A percentile compares a stretch with the other conserved stretches of the same genome.
Evolutionary conservation across 2,329 filamentous ascomycete genomes (phyloP).

Genomic region (Whalleya microplaca): DNA sequence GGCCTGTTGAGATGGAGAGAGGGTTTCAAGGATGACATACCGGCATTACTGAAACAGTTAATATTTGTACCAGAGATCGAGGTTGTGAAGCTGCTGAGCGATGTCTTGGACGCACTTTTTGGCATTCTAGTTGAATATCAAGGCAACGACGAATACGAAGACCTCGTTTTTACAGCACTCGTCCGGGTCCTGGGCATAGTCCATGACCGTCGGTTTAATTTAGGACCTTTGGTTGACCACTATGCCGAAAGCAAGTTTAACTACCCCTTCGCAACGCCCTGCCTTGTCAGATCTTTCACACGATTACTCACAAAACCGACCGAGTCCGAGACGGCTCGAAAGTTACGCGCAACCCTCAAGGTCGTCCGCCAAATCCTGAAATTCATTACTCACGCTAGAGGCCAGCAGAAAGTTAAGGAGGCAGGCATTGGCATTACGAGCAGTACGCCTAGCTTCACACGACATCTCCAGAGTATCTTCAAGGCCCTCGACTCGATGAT

Average conservation of each 20-base stretch:
- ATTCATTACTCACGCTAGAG: constrained; percentile 88
- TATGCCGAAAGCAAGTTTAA: constrained; percentile 90
- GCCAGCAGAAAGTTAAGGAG: constrained; percentile 87
- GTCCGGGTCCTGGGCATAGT: constrained; percentile 92
- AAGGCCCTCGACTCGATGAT: constrained; percentile 88
- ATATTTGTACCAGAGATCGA: constrained; percentile 97
- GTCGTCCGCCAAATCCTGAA: constrained; percentile 91
- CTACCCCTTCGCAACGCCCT: constrained; percentile 89
- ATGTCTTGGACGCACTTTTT: constrained; percentile 90
- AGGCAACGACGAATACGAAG: constrained; percentile 91
- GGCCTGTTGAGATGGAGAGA: constrained; percentile 88
- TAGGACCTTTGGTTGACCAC: constrained; percentile 86
- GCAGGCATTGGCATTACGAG: constrained; percentile 83
- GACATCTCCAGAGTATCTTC: constrained; percentile 85
- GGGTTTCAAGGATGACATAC: constrained; percentile 70
- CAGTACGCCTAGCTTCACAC: constrained; percentile 72
- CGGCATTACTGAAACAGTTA: constrained; percentile 76
- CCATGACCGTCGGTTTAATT: constrained; percentile 90
- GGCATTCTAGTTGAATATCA: constrained; percentile 87
- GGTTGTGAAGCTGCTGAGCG: constrained; percentile 88
- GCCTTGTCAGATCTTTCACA: constrained; percentile 83
- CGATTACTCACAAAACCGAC: constrained; percentile 81
- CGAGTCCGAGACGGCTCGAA: constrained; percentile 81
- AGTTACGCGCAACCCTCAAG: constrained; percentile 89
- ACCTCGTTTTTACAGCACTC: constrained; percentile 86